Evolutionary conservation across 768 basidiomycete genomes (phyloP).

Genomic region (Inosperma sp.): DNA sequence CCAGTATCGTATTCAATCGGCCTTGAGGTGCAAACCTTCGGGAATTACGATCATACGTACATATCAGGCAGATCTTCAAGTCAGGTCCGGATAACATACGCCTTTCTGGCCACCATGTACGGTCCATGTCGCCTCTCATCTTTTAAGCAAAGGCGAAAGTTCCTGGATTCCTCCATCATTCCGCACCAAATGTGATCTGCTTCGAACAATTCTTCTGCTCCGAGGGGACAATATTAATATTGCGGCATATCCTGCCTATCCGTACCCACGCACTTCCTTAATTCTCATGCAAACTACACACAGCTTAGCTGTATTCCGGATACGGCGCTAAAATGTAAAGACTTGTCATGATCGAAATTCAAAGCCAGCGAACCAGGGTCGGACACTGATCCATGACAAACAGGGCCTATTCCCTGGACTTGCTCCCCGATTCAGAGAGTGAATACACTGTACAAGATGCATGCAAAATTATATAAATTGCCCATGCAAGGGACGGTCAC

Average conservation of each 20-base stretch:
- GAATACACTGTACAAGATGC: no score
- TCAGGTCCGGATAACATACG: no score
- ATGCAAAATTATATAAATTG: no score
- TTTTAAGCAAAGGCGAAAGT: no score
- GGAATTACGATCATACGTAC: not conserved
- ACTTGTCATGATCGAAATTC: conserved; percentile 7
- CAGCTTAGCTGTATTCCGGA: no score
- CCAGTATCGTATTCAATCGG: not conserved
- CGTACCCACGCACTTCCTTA: conserved; percentile 2
- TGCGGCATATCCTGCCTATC: conserved; percentile 3
- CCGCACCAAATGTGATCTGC: conserved; percentile 6
- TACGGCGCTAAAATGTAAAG: no score
- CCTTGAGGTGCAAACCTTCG: not conserved
- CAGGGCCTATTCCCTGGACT: no score
- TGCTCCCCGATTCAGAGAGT: no score
- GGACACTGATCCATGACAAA: no score
- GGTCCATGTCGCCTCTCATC: no score
- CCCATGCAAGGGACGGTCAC: no score
- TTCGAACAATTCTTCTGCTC: conserved; percentile 15
- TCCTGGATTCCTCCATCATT: conserved; percentile 1
- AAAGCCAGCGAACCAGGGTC: conserved; percentile 17
- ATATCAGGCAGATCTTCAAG: conserved; percentile 1
- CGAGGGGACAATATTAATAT: conserved; percentile 17
- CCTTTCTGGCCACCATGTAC: no score
- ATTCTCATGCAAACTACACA: conserved; percentile 4